Conservation (phyloP, 2,329 filamentous ascomycete species). For the Sclerotinia borealis region DNA sequence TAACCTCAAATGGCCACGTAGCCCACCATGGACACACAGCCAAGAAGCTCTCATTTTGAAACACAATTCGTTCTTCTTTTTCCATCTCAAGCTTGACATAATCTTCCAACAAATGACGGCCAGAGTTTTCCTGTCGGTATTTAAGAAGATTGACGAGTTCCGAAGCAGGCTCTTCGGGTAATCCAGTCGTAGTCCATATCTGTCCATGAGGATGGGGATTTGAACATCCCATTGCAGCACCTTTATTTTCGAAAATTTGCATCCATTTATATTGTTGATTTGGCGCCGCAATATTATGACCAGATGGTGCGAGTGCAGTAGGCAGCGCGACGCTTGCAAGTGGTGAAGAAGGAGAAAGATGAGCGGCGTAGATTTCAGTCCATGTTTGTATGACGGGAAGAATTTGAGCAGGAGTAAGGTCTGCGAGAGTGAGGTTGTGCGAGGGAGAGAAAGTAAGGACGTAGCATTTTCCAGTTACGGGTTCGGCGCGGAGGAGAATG, state of each 20-base stretch:
- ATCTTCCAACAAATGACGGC: slow-evolving; percentile 74
- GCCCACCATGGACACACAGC: slow-evolving; percentile 97
- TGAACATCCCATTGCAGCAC: slow-evolving; percentile 94
- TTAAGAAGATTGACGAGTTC: slow-evolving; percentile 74
- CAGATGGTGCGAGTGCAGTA: slow-evolving; percentile 38
- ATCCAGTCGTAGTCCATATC: slow-evolving; percentile 85
- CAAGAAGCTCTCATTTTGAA: slow-evolving; percentile 78
- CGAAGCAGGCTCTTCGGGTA: slow-evolving; percentile 81
- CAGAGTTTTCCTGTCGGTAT: slow-evolving; percentile 67
- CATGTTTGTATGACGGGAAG: slow-evolving; percentile 81
- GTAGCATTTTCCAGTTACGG: slow-evolving; percentile 93
- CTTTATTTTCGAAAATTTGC: slow-evolving; percentile 99
- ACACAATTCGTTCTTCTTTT: slow-evolving; percentile 81
- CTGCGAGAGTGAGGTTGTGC: slow-evolving; percentile 88
- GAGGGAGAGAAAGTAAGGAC: slow-evolving; percentile 89
- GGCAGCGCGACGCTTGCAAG: slow-evolving; percentile 38
- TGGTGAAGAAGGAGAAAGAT: slow-evolving; percentile 70
- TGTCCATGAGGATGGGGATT: slow-evolving; percentile 98
- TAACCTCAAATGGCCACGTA: slow-evolving; percentile 92
- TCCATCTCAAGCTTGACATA: slow-evolving; percentile 72
- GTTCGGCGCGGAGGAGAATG: slow-evolving; percentile 71
- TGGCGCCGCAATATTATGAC: slow-evolving; percentile 44
- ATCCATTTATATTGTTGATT: slow-evolving; percentile 85
- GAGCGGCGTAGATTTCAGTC: slow-evolving; percentile 81
- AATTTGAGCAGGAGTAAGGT: slow-evolving; percentile 73